phyloP scores from a whole-genome alignment of 148 eudicot species.

The Hydrangea macrophylla region DNA sequence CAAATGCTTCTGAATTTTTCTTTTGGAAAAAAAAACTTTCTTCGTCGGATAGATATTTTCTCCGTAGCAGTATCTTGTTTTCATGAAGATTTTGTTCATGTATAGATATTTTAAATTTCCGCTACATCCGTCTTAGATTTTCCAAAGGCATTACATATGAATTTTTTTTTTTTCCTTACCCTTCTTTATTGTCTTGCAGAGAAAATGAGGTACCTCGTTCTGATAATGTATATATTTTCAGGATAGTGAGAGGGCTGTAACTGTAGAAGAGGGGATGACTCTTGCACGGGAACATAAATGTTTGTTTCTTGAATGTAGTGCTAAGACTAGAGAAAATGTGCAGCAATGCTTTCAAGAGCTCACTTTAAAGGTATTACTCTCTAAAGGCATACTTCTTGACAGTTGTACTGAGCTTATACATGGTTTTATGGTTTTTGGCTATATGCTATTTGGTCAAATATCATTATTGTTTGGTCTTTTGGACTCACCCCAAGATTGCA shows the following conservation, averaged over 20 bases:
- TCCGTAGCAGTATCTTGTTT: no score
- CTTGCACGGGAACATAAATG: conserved; percentile 49
- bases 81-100: no score
- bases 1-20: neutral
- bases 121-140: no score
- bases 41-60: no score
- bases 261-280: conserved; percentile 55
- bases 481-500: neutral
- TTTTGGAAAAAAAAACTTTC: no score
- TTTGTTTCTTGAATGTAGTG: conserved; percentile 59
- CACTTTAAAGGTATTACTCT: conserved; percentile 36
- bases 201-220: conserved; percentile 2
- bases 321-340: conserved; percentile 54
- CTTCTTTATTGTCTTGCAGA: neutral
- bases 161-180: neutral
- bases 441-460: neutral
- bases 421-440: neutral
- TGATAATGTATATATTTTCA: conserved; percentile 20
- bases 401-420: neutral
- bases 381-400: neutral
- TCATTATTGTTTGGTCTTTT: no score
- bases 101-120: no score
- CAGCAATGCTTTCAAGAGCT: conserved; percentile 57
- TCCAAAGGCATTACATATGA: no score
- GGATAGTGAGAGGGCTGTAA: conserved; percentile 54